phyloP scores from a whole-genome alignment of 2,329 filamentous ascomycete genomes.

The Paramyrothecium roridum region DNA sequence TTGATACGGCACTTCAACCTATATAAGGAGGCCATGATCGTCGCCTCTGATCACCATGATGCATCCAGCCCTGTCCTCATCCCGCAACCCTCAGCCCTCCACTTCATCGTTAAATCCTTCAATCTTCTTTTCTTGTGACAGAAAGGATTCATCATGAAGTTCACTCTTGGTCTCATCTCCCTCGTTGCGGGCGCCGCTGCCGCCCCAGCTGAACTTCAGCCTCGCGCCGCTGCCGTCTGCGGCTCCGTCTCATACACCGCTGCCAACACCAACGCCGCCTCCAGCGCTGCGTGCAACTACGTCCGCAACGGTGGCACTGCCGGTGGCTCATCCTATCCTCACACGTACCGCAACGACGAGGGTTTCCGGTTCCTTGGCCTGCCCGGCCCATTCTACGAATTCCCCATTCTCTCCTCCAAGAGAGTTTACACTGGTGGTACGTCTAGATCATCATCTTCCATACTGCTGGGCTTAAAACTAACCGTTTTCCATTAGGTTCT shows the following conservation, averaged over 20 bases:
- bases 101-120: too few species aligned
- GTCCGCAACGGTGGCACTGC: conserved; percentile 15
- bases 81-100: too few species aligned
- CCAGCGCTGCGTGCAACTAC: conserved; percentile 19
- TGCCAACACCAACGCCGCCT: conserved; percentile 23
- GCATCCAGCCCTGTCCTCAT: too few species aligned
- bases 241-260: conserved; percentile 24
- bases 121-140: too few species aligned
- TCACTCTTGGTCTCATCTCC: conserved; percentile 20
- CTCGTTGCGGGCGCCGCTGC: conserved; percentile 23
- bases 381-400: conserved; percentile 33
- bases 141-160: conserved; percentile 21
- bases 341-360: conserved; percentile 35
- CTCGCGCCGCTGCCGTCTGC: conserved; percentile 22
- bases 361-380: conserved; percentile 29
- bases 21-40: too few species aligned
- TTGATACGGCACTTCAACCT: too few species aligned
- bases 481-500: conserved; percentile 14
- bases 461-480: neutral
- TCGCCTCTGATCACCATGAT: too few species aligned
- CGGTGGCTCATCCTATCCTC: conserved; percentile 31
- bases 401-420: conserved; percentile 29
- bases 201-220: conserved; percentile 17
- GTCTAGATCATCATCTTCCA: conserved; percentile 3
- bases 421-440: conserved; percentile 30